These are phyloP conservation scores for Cordyceps cicadae DNA, from an alignment of 2,329 filamentous ascomycete genomes.

Conservation along the genomic window DNA sequence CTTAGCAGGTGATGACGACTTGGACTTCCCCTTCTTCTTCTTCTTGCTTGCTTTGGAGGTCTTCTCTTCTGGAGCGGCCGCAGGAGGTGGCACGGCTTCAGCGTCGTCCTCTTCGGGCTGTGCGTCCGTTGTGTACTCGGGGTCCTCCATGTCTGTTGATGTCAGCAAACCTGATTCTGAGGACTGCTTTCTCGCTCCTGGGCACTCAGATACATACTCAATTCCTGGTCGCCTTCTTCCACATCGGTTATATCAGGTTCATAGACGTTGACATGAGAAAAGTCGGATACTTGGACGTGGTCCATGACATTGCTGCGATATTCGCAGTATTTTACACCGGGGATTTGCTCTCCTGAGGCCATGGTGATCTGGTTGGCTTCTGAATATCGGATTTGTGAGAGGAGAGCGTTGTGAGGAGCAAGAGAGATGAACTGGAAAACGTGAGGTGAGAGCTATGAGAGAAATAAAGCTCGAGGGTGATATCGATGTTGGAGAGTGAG, in stretches of 20 bases:
- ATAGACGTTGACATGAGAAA: constrained; percentile 4
- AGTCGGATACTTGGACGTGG: constrained; percentile 3
- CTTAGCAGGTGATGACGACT: not conserved
- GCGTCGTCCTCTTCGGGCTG: constrained; percentile 3
- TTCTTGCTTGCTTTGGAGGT: constrained; percentile 9
- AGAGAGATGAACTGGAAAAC: not conserved
- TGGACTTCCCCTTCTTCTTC: constrained; percentile 15
- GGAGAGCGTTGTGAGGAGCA: not conserved
- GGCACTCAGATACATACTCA: not conserved
- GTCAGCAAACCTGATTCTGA: not conserved
- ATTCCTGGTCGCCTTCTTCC: constrained; percentile 3
- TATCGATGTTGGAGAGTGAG: not conserved
- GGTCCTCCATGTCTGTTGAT: not conserved
- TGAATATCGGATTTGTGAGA: not conserved
- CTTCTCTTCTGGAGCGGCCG: constrained; percentile 1
- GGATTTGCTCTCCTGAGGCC: constrained; percentile 9
- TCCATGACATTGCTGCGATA: constrained; percentile 3
- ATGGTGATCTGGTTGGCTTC: constrained; percentile 2
- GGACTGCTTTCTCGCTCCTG: not conserved
- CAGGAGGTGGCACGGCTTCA: constrained; percentile 2
- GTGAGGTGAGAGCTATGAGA: not conserved
- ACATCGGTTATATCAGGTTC: not conserved
- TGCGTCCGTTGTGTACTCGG: constrained; percentile 11
- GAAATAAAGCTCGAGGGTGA: not conserved
- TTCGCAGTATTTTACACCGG: not conserved